phyloP scores from a whole-genome alignment of 306 rosid genomes.

The Medicago arabica region DNA sequence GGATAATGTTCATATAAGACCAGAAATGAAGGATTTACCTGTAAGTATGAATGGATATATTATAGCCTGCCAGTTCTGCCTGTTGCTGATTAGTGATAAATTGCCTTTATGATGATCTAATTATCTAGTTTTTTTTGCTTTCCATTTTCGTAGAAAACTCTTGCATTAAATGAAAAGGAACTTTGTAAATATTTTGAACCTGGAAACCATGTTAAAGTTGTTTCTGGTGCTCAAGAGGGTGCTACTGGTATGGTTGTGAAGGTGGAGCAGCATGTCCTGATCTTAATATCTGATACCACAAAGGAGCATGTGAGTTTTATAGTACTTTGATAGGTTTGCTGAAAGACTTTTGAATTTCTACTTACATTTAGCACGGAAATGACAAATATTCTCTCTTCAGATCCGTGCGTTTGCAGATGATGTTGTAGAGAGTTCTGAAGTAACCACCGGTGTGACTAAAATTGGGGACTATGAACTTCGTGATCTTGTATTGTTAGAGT shows the following conservation, averaged over 20 bases:
- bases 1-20: constrained; percentile 85
- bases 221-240: constrained; percentile 94
- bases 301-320: constrained; percentile 88
- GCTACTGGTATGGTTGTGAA: constrained; percentile 99
- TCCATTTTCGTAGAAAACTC: constrained; percentile 63
- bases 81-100: constrained; percentile 16
- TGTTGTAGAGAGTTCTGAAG: constrained; percentile 99
- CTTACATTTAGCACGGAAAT: constrained; percentile 33
- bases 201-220: constrained; percentile 98
- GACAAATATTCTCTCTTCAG: constrained; percentile 52
- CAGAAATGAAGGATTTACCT: constrained; percentile 88
- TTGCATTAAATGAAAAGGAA: constrained; percentile 85
- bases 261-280: constrained; percentile 95
- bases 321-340: background rate
- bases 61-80: constrained; percentile 6
- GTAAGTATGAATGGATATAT: constrained; percentile 55
- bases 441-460: constrained; percentile 87
- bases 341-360: constrained; percentile 24
- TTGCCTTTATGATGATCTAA: constrained; percentile 29
- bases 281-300: constrained; percentile 91
- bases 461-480: constrained; percentile 97
- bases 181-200: constrained; percentile 97
- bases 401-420: constrained; percentile 98
- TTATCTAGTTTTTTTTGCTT: background rate
- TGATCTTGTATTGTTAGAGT: constrained; percentile 97